Conservation (phyloP, 2,329 filamentous ascomycete species). For the Trichoderma sp. region DNA sequence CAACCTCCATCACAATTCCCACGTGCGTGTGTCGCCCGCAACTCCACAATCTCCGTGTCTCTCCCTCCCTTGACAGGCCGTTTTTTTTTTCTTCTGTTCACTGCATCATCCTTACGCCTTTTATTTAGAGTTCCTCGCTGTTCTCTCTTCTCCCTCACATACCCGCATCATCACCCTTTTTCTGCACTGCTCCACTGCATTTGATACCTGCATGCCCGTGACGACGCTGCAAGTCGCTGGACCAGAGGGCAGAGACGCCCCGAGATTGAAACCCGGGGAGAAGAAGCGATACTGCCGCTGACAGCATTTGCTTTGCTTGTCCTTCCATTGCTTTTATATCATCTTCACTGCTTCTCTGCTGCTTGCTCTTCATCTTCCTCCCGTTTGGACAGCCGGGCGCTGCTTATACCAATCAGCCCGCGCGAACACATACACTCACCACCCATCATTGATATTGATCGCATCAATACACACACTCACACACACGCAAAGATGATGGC, state of each 20-base stretch:
- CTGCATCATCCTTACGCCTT: not conserved
- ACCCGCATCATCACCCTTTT: not conserved
- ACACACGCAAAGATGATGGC: not conserved
- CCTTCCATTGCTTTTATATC: not conserved
- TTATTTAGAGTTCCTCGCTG: not conserved
- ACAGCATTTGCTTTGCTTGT: not conserved
- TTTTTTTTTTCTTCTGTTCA: not conserved
- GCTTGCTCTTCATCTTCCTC: not conserved
- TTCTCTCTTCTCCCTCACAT: not conserved
- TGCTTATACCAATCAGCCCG: not conserved
- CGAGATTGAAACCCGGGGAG: not conserved
- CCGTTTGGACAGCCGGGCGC: not conserved
- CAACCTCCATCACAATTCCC: not conserved
- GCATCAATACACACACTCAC: not conserved
- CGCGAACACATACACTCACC: not conserved
- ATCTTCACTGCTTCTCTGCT: not conserved
- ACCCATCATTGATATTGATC: not conserved
- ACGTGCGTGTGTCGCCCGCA: not conserved
- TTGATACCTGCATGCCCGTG: not conserved
- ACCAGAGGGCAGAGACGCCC: not conserved
- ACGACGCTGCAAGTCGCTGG: not conserved
- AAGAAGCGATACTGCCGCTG: not conserved
- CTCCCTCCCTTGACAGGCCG: not conserved
- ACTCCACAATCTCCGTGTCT: constrained; percentile 1
- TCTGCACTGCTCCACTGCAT: constrained; percentile 2